These are phyloP conservation scores for Capsella rubella DNA, from an alignment of 441 rosid species.

Conservation along the genomic window DNA sequence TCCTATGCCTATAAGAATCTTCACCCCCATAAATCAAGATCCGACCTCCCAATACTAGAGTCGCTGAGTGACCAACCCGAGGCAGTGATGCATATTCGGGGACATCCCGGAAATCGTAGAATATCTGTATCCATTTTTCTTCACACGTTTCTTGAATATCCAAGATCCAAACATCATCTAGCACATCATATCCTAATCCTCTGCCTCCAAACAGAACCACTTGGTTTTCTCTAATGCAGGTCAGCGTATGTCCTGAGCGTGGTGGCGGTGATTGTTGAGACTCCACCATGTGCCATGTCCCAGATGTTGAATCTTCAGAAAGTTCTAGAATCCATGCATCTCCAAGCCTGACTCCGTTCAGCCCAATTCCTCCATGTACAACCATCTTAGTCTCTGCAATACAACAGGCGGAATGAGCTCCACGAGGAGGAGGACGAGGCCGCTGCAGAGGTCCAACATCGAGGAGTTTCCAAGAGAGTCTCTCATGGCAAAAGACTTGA, in stretches of 20 bases:
- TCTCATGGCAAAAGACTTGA: slow-evolving; percentile 55
- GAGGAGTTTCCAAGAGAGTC: slow-evolving; percentile 72
- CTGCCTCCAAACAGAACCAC: slow-evolving; percentile 89
- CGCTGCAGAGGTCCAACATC: slow-evolving; percentile 48
- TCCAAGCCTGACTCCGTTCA: slow-evolving; percentile 66
- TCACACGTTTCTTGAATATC: slow-evolving; percentile 18
- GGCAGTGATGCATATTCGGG: slow-evolving; percentile 70
- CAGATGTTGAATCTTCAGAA: slow-evolving; percentile 61
- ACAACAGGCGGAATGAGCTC: slow-evolving; percentile 91
- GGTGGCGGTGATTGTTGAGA: slow-evolving; percentile 76
- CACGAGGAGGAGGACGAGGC: slow-evolving; percentile 75
- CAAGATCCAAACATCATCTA: slow-evolving; percentile 44
- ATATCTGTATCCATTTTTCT: slow-evolving; percentile 27
- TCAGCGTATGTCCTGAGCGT: slow-evolving; percentile 90
- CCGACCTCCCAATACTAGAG: slow-evolving; percentile 70
- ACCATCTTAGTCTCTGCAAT: slow-evolving; percentile 70
- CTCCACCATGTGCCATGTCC: slow-evolving; percentile 69
- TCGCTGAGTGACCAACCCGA: slow-evolving; percentile 93
- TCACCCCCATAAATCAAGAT: slow-evolving; percentile 91
- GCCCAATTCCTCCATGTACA: slow-evolving; percentile 87
- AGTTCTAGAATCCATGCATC: slow-evolving; percentile 89
- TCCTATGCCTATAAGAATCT: slow-evolving; percentile 78
- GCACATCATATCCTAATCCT: slow-evolving; percentile 85
- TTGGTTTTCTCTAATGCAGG: slow-evolving; percentile 60
- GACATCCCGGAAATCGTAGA: slow-evolving; percentile 41